Percentiles rank a stretch among this genome's conserved stretches.
phyloP scores from a whole-genome alignment of 1,284 basidiomycete genomes.

The Phellinidium pouzarii region DNA sequence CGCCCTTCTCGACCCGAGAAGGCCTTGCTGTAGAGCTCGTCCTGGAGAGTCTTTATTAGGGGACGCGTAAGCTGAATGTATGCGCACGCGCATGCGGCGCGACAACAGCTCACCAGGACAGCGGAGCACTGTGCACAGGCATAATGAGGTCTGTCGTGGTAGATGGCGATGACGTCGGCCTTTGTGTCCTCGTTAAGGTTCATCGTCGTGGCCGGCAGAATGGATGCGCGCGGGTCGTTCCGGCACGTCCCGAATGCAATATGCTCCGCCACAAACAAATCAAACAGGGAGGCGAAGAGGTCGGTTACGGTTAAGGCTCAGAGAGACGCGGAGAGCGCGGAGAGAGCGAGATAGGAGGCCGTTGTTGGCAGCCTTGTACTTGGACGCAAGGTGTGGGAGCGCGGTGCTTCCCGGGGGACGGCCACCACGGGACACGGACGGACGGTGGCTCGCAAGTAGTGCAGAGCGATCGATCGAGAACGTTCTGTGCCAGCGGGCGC shows the following conservation, averaged over 20 bases:
- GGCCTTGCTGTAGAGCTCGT: constrained; percentile 79
- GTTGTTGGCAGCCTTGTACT: constrained; percentile 8
- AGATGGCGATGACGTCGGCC: constrained; percentile 18
- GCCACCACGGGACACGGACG: neutral
- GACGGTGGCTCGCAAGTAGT: neutral
- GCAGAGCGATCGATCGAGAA: neutral
- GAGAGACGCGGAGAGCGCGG: constrained; percentile 1
- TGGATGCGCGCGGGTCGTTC: too few relatives aligned
- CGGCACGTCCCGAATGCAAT: too few relatives aligned
- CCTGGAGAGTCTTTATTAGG: constrained; percentile 59
- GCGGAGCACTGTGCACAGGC: constrained; percentile 21
- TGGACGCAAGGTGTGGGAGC: neutral
- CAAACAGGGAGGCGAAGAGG: too few relatives aligned
- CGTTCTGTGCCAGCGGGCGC: neutral
- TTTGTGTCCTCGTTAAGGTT: constrained; percentile 19
- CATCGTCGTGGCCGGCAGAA: too few relatives aligned
- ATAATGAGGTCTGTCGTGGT: constrained; percentile 19
- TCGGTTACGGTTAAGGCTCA: too few relatives aligned
- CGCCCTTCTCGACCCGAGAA: constrained; percentile 82
- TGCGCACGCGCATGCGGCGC: neutral
- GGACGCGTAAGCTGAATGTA: neutral
- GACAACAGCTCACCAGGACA: constrained; percentile 14
- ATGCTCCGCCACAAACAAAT: too few relatives aligned
- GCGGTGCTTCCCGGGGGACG: too few relatives aligned
- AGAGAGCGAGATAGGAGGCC: constrained; percentile 5